Evolutionary conservation across 1,284 basidiomycete species (phyloP).

Genomic region (Meira miltonrushii): DNA sequence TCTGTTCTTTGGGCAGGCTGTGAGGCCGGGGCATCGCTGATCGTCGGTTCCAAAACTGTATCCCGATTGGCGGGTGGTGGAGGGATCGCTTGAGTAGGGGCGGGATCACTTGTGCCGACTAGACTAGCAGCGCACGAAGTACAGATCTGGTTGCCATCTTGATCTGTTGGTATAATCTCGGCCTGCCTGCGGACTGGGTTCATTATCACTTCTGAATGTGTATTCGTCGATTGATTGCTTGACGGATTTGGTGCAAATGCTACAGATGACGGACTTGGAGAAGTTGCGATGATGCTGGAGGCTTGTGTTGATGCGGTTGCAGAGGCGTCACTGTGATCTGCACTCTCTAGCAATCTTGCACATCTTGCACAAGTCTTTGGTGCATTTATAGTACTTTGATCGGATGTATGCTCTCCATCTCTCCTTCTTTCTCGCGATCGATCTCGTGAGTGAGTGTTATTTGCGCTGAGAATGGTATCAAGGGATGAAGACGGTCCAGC

Average conservation of each 20-base stretch:
- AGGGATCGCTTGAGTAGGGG: not conserved
- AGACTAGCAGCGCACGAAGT: not conserved
- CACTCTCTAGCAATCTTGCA: not conserved
- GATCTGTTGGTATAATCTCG: not conserved
- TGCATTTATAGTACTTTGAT: not conserved
- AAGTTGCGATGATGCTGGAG: not conserved
- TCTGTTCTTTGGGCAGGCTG: not conserved
- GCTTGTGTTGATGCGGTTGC: not conserved
- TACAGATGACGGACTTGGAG: slow-evolving; percentile 4
- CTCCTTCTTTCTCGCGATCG: not conserved
- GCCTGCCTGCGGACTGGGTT: not conserved
- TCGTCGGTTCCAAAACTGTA: not conserved
- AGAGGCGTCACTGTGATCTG: not conserved
- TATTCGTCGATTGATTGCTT: not conserved
- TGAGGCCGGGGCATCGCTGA: not conserved
- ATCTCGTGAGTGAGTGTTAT: not conserved
- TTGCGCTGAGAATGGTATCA: not conserved
- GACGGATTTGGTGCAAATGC: not conserved
- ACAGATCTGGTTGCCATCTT: slow-evolving; percentile 1
- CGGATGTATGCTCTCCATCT: not conserved
- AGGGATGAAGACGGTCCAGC: not conserved
- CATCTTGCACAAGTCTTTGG: not conserved
- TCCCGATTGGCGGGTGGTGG: not conserved
- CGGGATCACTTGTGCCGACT: not conserved
- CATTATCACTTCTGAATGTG: not conserved